A percentile compares a stretch with the other conserved stretches of the same genome.
Evolutionary conservation across 345 rosid species (phyloP).

Genomic region (Crucihimalaya himalaica): DNA sequence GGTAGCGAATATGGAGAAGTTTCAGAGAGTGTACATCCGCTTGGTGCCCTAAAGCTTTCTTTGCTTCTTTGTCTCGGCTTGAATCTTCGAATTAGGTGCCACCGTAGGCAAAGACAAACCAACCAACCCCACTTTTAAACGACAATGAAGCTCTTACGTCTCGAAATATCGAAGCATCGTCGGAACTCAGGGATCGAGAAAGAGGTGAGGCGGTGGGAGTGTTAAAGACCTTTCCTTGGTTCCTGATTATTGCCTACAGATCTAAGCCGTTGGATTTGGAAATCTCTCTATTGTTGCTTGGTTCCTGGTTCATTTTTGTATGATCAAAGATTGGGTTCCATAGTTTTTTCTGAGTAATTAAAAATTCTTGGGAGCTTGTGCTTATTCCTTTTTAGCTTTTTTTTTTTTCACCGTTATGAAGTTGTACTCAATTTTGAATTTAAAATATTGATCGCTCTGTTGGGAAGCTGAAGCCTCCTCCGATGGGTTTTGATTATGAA

Average conservation of each 20-base stretch:
- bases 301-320: too few relatives aligned
- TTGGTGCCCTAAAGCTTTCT: constrained; percentile 54
- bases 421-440: too few relatives aligned
- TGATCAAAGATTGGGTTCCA: too few relatives aligned
- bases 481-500: too few relatives aligned
- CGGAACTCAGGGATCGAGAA: constrained; percentile 32
- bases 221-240: constrained; percentile 15
- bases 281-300: constrained; percentile 12
- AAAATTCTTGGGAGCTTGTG: too few relatives aligned
- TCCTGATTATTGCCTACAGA: constrained; percentile 17
- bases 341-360: too few relatives aligned
- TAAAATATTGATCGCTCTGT: too few relatives aligned
- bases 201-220: constrained; percentile 30
- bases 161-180: constrained; percentile 37
- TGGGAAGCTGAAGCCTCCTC: too few relatives aligned
- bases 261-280: constrained; percentile 18
- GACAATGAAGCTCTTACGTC: constrained; percentile 26
- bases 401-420: too few relatives aligned
- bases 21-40: constrained; percentile 64
- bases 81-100: constrained; percentile 46
- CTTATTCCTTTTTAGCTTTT: too few relatives aligned
- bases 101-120: constrained; percentile 62
- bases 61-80: constrained; percentile 45
- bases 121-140: constrained; percentile 43
- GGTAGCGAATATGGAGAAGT: constrained; percentile 66